Percentiles rank a stretch among this genome's conserved stretches.
Evolutionary conservation across 1,139 yeast genomes (phyloP).

Genomic region (Torulaspora globosa): DNA sequence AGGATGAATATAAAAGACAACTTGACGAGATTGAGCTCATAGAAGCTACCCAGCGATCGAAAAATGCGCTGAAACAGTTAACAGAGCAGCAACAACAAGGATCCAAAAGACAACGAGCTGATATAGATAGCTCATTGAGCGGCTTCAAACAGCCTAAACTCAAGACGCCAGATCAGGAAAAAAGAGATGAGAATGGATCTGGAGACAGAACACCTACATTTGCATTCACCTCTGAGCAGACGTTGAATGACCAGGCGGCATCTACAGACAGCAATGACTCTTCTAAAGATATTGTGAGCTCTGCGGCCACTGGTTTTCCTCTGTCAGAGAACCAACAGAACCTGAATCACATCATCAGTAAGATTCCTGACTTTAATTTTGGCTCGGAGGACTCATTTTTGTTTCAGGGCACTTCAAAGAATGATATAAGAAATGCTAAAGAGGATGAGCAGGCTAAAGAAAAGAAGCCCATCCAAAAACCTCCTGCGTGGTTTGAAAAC

Average conservation of each 20-base stretch:
- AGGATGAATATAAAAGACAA: conserved; percentile 35
- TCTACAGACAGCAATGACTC: background rate
- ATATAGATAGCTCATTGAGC: background rate
- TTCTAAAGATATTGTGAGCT: background rate
- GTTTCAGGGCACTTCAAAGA: conserved; percentile 16
- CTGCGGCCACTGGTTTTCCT: background rate
- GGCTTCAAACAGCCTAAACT: background rate
- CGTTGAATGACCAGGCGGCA: background rate
- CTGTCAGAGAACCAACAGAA: conserved; percentile 27
- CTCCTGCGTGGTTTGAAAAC: conserved; percentile 23
- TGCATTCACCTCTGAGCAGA: no score
- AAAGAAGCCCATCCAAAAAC: conserved; percentile 17
- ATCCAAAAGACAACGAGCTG: background rate
- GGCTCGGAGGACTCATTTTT: conserved; percentile 17
- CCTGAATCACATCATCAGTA: conserved; percentile 21
- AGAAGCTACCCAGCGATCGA: conserved; percentile 48
- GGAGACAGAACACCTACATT: background rate
- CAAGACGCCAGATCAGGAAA: no score
- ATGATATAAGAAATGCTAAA: background rate
- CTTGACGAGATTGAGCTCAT: conserved; percentile 42
- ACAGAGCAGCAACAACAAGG: background rate
- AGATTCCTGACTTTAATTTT: conserved; percentile 21
- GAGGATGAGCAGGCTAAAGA: conserved; percentile 10
- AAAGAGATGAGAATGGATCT: no score
- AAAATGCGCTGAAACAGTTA: conserved; percentile 33